Percentiles rank a stretch among this genome's conserved stretches.
Evolutionary conservation across 129 eudicot species (phyloP).

Genomic region (Kitagawia praeruptora): DNA sequence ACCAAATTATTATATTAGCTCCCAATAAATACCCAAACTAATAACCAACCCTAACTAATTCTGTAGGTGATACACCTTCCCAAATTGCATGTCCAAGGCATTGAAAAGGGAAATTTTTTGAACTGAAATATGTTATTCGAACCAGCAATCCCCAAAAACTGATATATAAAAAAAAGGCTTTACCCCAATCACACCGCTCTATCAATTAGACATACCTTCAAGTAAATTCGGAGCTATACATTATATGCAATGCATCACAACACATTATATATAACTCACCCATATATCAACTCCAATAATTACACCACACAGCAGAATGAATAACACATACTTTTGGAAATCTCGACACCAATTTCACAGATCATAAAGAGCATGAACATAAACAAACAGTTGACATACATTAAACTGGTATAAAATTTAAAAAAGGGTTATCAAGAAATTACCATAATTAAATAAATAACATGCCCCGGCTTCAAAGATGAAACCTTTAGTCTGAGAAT

Average conservation of each 20-base stretch:
- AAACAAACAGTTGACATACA: too few relatives aligned
- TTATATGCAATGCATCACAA: not conserved
- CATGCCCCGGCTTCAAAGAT: not conserved
- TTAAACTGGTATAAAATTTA: too few relatives aligned
- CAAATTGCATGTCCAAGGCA: not conserved
- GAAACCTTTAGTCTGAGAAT: not conserved
- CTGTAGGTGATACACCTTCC: not conserved
- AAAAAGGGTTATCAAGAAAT: not conserved
- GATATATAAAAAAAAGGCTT: not conserved
- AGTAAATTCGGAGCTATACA: not conserved
- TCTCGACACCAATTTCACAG: not conserved
- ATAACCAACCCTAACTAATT: not conserved
- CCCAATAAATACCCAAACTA: not conserved
- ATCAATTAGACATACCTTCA: not conserved
- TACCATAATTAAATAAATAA: not conserved
- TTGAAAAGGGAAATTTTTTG: not conserved
- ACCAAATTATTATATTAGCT: not conserved
- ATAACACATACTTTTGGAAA: not conserved
- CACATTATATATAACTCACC: not conserved
- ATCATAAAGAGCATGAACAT: not conserved
- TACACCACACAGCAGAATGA: not conserved
- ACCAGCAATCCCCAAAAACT: too few relatives aligned
- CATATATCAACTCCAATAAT: not conserved
- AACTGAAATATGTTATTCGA: not conserved
- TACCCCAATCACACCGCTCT: not conserved